Percentiles rank a stretch among this genome's conserved stretches.
Conservation (phyloP, 345 rosid genomes). For the Bruguiera gymnorhiza region DNA sequence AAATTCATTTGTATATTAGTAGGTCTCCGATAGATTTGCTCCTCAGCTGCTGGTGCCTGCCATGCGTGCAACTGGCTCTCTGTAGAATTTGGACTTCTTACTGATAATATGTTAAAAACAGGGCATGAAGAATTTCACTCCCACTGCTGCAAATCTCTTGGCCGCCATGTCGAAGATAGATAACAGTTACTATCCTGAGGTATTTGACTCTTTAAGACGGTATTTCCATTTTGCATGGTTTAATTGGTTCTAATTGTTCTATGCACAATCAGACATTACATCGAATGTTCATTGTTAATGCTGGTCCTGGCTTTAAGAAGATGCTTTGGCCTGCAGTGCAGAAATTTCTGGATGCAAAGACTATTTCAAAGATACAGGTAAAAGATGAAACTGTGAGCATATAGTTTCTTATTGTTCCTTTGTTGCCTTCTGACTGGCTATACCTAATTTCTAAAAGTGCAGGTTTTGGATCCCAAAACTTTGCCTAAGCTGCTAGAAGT, state of each 20-base stretch:
- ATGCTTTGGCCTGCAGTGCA: conserved; percentile 99
- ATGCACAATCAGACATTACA: conserved; percentile 63
- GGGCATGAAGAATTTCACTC: conserved; percentile 89
- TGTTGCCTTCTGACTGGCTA: conserved; percentile 6
- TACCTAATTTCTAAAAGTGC: conserved; percentile 24
- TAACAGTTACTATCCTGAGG: conserved; percentile 93
- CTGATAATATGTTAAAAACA: conserved; percentile 34
- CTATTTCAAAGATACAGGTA: conserved; percentile 84
- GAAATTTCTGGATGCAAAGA: conserved; percentile 83
- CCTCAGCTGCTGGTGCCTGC: background rate
- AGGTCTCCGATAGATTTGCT: conserved; percentile 4
- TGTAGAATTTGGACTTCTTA: conserved; percentile 25
- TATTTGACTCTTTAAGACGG: conserved; percentile 24
- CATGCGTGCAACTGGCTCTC: conserved; percentile 3
- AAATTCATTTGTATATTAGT: background rate
- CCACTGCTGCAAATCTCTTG: conserved; percentile 81
- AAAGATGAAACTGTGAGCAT: conserved; percentile 20
- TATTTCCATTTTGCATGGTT: conserved; percentile 10
- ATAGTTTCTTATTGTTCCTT: conserved; percentile 15
- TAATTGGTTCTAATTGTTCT: conserved; percentile 17
- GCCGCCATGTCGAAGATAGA: conserved; percentile 77
- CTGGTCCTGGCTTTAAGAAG: conserved; percentile 91
- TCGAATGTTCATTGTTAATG: conserved; percentile 86
- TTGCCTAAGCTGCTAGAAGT: conserved; percentile 66
- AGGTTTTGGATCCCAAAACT: conserved; percentile 89